phyloP scores from a whole-genome alignment of 129 eudicot genomes.

The Flaveria brownii region DNA sequence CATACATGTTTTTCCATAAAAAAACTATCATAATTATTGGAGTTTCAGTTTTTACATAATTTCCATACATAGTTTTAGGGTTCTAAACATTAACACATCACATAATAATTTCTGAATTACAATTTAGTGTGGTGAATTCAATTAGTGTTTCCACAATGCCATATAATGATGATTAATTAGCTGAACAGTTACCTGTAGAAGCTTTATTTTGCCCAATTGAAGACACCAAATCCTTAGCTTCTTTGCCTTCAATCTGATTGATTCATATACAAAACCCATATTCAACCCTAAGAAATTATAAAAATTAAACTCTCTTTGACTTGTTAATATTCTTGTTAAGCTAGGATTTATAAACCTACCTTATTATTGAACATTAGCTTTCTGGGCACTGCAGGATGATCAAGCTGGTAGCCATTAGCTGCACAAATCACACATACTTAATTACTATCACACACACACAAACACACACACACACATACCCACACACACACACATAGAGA shows the following conservation, averaged over 20 bases:
- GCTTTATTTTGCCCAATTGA: constrained; percentile 10
- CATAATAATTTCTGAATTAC: neutral
- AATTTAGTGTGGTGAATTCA: neutral
- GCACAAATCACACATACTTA: neutral
- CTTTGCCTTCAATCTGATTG: constrained; percentile 24
- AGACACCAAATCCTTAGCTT: constrained; percentile 19
- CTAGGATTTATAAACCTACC: constrained; percentile 7
- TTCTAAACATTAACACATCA: neutral
- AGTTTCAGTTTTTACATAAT: neutral
- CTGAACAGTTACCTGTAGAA: constrained; percentile 24
- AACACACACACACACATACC: neutral
- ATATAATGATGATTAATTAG: neutral
- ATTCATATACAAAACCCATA: neutral
- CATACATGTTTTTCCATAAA: neutral
- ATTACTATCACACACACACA: neutral
- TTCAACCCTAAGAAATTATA: neutral
- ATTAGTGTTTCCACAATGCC: constrained; percentile 5
- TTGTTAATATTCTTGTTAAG: neutral
- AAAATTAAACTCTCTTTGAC: neutral
- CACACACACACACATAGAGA: neutral
- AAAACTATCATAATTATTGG: neutral
- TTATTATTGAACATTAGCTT: constrained; percentile 26
- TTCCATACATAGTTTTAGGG: neutral
- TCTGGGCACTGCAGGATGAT: constrained; percentile 32
- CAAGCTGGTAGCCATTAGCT: constrained; percentile 23